Base-by-base conservation (phyloP, 2,329 filamentous ascomycete species). In the Apiospora saccharicola region DNA sequence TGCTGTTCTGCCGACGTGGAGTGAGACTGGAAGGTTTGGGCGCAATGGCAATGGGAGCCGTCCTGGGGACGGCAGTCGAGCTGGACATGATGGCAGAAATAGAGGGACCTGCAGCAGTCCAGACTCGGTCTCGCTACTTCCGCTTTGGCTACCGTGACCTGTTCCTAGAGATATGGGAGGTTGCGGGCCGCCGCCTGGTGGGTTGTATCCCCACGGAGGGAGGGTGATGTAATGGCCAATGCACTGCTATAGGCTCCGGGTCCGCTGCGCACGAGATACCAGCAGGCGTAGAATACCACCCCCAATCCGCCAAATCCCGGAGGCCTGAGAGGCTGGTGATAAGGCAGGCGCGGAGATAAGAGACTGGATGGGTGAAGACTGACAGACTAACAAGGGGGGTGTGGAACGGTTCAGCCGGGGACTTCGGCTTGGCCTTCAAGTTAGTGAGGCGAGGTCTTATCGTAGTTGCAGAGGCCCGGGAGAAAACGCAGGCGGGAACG, bases 1-100 rank as follows among this genome's bases (percentile, higher is more conserved):
- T 83, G 79, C 84, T 86, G 77, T 85, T 83, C 76, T 86, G 86
- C 74, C 84, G 85, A 78, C 78, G 84, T 76, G 82, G 81, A 75
- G 79, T 83, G 75, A 79, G 82, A 76, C 82, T 84, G 74, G 86
- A 84, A 74, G 88, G 88, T 80, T 90, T 90, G 76, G 90, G 88
- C 75, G 90, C 90, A 80, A 92, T 92, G 80, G 90, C 87, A 80
- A 92, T 91, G 77, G 90, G 90, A 79, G 88, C 89, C 83, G 90
- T 90, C 81, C 90, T 85, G 75, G 87, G 85, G 80, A 90, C 84
- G 78, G 86, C 82, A 78, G 82, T 84, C 76, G 87, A 84, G 77
- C 85, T 87, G 77, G 88, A 86, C 87, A 90, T 90, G 82, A 79
- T 79, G 72, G 22, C 73, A 81, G 78, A 72, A 74, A 79, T 78